Percentiles rank a stretch among this genome's conserved stretches.
These are phyloP conservation scores for Hortaea werneckii DNA, from an alignment of 2,329 filamentous ascomycete species.

Conservation along the genomic window DNA sequence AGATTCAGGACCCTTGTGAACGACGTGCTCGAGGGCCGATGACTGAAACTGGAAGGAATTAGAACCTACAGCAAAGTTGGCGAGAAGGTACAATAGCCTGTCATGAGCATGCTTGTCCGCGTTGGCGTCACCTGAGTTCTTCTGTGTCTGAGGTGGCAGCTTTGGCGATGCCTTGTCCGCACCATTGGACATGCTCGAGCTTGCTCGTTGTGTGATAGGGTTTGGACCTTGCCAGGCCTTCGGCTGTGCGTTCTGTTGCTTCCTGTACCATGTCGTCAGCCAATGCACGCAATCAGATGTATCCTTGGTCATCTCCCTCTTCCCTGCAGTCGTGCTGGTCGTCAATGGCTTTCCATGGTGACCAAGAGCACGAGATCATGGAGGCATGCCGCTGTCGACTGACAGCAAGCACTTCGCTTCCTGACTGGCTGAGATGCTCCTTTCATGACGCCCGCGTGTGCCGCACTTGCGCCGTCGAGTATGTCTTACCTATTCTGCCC, in stretches of 20 bases:
- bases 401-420: too few species aligned
- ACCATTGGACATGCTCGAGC: conserved; percentile 45
- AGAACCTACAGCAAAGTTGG: conserved; percentile 35
- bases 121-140: conserved; percentile 36
- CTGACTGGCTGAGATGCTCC: too few species aligned
- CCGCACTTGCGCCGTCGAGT: neutral
- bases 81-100: conserved; percentile 48
- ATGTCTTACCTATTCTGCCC: conserved; percentile 44
- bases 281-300: neutral
- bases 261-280: conserved; percentile 28
- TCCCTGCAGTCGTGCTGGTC: too few species aligned
- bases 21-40: conserved; percentile 58
- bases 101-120: conserved; percentile 51
- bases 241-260: conserved; percentile 37
- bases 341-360: too few species aligned
- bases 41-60: conserved; percentile 39
- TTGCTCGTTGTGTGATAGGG: conserved; percentile 48
- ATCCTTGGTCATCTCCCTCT: too few species aligned
- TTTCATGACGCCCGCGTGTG: neutral
- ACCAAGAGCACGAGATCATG: too few species aligned
- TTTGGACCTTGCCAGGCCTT: conserved; percentile 55
- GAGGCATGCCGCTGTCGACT: too few species aligned
- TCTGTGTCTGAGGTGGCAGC: conserved; percentile 11
- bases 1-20: neutral
- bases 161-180: conserved; percentile 27